Conservation (phyloP, 163 green algal genomes). For the Volvox carteri region DNA sequence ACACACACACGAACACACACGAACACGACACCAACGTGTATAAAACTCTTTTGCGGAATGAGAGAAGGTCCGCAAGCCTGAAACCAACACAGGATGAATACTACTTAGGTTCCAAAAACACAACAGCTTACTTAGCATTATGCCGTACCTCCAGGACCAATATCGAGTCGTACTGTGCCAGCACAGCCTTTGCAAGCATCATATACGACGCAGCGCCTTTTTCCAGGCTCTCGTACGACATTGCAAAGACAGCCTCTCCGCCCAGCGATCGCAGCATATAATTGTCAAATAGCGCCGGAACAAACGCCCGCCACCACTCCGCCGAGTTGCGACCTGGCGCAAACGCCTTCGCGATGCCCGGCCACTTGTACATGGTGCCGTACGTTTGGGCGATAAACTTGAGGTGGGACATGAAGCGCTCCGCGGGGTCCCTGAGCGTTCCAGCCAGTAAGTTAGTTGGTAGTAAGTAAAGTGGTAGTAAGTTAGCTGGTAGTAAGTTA, state of each 20-base stretch:
- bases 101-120: background rate
- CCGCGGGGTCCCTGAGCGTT: background rate
- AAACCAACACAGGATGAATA: background rate
- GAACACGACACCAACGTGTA: background rate
- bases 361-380: background rate
- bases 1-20: background rate
- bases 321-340: background rate
- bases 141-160: constrained; percentile 34
- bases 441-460: no score
- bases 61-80: no score
- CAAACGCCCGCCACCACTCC: constrained; percentile 23
- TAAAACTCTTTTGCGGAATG: no score
- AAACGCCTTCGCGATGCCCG: background rate
- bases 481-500: no score
- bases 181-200: background rate
- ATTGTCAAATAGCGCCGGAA: constrained; percentile 32
- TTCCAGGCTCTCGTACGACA: background rate
- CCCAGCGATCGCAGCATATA: constrained; percentile 40
- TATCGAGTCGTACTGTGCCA: constrained; percentile 45
- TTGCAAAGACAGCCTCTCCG: constrained; percentile 23
- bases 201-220: background rate
- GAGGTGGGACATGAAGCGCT: constrained; percentile 26
- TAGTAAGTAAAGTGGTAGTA: no score
- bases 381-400: constrained; percentile 25
- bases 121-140: background rate